Conservation (phyloP, 176 grass and related monocot species). For the Oryza australiensis region DNA sequence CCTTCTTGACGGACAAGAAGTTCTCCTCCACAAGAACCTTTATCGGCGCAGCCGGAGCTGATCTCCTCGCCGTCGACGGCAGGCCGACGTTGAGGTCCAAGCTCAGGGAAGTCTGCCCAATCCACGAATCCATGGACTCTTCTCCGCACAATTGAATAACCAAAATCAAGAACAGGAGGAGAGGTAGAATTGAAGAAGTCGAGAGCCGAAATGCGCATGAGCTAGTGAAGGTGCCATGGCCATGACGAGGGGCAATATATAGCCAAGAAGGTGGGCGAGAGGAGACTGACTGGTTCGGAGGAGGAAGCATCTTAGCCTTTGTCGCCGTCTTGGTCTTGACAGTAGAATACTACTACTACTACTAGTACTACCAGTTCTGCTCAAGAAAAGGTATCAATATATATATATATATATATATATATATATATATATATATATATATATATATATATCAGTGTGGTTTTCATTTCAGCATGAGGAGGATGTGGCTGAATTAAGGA, state of each 20-base stretch:
- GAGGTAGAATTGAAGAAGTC: neutral
- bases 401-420: too few relatives aligned
- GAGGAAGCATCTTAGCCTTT: constrained; percentile 30
- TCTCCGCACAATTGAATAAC: neutral
- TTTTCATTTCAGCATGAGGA: neutral
- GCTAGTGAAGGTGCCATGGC: neutral
- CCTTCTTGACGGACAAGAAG: constrained; percentile 51
- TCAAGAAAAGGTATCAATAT: neutral
- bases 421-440: too few relatives aligned
- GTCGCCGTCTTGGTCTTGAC: constrained; percentile 37
- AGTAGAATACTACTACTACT: neutral
- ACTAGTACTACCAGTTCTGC: neutral
- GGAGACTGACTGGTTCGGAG: neutral
- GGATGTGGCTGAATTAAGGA: neutral
- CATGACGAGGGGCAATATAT: constrained; percentile 16
- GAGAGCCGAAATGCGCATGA: neutral
- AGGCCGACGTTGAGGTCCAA: constrained; percentile 60
- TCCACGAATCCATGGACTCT: constrained; percentile 50
- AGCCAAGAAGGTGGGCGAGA: neutral
- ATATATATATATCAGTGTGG: neutral
- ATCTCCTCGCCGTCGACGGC: constrained; percentile 19
- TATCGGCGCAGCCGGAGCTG: neutral
- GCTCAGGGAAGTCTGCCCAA: constrained; percentile 51
- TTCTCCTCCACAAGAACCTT: constrained; percentile 46
- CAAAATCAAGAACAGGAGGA: neutral